These are phyloP conservation scores for Colletotrichum sp. DNA, from an alignment of 2,329 filamentous ascomycete species.

Conservation along the genomic window DNA sequence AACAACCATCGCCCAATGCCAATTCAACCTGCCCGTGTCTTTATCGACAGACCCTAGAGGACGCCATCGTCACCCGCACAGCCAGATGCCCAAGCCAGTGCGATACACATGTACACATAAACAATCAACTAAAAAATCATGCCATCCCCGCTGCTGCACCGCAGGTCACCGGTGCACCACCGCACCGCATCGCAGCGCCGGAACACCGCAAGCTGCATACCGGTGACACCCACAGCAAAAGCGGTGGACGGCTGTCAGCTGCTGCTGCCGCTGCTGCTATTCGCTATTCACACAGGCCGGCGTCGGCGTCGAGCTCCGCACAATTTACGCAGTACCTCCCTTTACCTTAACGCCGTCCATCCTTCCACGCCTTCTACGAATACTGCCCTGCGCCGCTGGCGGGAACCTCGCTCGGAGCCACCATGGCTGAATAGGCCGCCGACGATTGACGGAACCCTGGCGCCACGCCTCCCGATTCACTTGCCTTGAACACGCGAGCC, in stretches of 20 bases:
- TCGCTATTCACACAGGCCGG: not conserved
- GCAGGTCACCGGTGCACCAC: not conserved
- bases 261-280: not conserved
- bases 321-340: not conserved
- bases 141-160: conserved; percentile 12
- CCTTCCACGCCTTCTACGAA: not conserved
- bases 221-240: not conserved
- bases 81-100: not conserved
- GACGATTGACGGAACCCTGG: conserved; percentile 8
- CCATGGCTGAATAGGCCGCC: conserved; percentile 12
- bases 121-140: not conserved
- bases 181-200: not conserved
- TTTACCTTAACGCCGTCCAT: not conserved
- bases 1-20: not conserved
- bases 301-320: not conserved
- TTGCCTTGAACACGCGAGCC: conserved; percentile 8
- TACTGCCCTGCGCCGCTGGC: not conserved
- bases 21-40: not conserved
- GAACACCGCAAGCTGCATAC: conserved; percentile 9
- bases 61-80: not conserved
- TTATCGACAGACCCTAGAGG: not conserved
- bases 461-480: conserved; percentile 11
- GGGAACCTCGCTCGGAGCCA: not conserved
- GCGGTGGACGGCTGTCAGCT: not conserved
- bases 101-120: not conserved